Conservation (phyloP, 1,139 yeast genomes). For the Nadsonia commutata region DNA sequence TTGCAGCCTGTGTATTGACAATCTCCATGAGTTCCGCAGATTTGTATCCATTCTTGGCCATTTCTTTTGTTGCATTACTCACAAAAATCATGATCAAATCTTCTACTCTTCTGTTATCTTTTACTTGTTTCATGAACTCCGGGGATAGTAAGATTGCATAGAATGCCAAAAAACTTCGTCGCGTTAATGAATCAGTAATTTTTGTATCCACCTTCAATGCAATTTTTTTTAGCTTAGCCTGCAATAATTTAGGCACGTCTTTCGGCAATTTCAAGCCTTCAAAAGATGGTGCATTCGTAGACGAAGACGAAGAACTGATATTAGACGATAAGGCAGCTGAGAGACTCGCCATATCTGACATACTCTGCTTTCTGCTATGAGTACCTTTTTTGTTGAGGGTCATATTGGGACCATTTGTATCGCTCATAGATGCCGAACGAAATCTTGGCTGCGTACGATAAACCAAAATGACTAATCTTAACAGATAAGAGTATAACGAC, state of each 20-base stretch:
- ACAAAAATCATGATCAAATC: slow-evolving; percentile 54
- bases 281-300: slow-evolving; percentile 12
- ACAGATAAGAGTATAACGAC: slow-evolving; percentile 19
- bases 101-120: slow-evolving; percentile 37
- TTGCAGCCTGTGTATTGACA: slow-evolving; percentile 41
- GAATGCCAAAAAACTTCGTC: slow-evolving; percentile 38
- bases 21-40: slow-evolving; percentile 30
- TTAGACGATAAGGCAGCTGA: slow-evolving; percentile 2
- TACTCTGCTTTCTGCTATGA: not conserved
- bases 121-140: slow-evolving; percentile 26
- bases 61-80: slow-evolving; percentile 48
- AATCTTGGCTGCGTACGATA: slow-evolving; percentile 21
- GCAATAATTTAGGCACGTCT: slow-evolving; percentile 33
- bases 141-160: slow-evolving; percentile 51
- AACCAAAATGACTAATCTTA: slow-evolving; percentile 21
- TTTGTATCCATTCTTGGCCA: slow-evolving; percentile 35
- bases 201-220: slow-evolving; percentile 32
- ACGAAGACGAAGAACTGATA: slow-evolving; percentile 5
- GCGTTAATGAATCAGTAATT: slow-evolving; percentile 23
- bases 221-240: slow-evolving; percentile 34
- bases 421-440: slow-evolving; percentile 4
- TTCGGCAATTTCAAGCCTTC: slow-evolving; percentile 29
- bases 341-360: not conserved
- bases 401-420: not conserved
- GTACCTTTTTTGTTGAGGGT: not conserved